phyloP scores from a whole-genome alignment of 2,329 filamentous ascomycete species.

The Colletotrichum plurivorum region DNA sequence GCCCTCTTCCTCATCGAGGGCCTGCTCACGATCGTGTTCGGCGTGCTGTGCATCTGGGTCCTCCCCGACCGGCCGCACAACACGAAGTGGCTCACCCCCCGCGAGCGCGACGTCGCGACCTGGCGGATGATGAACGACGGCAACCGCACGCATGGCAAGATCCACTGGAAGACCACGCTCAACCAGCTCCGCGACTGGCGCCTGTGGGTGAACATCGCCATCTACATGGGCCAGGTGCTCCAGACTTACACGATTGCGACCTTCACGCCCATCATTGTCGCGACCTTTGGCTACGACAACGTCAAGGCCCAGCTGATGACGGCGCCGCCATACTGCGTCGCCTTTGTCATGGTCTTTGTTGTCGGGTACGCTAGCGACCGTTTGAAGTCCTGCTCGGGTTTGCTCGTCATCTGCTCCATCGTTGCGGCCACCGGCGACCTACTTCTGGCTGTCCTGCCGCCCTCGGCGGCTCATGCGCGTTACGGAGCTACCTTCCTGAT shows the following conservation, averaged over 20 bases:
- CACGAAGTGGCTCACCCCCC: constrained; percentile 40
- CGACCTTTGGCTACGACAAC: constrained; percentile 42
- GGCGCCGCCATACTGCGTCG: constrained; percentile 39
- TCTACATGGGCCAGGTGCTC: constrained; percentile 53
- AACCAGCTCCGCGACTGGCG: constrained; percentile 54
- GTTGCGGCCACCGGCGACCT: constrained; percentile 30
- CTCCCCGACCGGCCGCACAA: constrained; percentile 43
- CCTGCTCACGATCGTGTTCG: constrained; percentile 50
- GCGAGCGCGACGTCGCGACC: constrained; percentile 41
- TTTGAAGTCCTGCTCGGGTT: constrained; percentile 38
- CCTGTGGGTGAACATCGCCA: constrained; percentile 59
- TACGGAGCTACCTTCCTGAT: constrained; percentile 35
- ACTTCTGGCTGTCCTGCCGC: constrained; percentile 23
- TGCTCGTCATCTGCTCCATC: constrained; percentile 37
- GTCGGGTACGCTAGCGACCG: constrained; percentile 40
- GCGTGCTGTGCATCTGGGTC: constrained; percentile 42
- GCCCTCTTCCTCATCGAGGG: constrained; percentile 54
- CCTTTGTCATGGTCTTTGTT: constrained; percentile 40
- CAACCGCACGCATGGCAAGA: constrained; percentile 36
- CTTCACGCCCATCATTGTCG: constrained; percentile 43
- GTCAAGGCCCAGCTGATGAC: constrained; percentile 42
- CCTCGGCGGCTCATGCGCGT: constrained; percentile 12
- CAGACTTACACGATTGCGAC: constrained; percentile 41
- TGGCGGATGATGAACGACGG: constrained; percentile 43
- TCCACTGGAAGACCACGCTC: constrained; percentile 36